phyloP scores from a whole-genome alignment of 179 eudicot species.

The Pouteria campechiana region DNA sequence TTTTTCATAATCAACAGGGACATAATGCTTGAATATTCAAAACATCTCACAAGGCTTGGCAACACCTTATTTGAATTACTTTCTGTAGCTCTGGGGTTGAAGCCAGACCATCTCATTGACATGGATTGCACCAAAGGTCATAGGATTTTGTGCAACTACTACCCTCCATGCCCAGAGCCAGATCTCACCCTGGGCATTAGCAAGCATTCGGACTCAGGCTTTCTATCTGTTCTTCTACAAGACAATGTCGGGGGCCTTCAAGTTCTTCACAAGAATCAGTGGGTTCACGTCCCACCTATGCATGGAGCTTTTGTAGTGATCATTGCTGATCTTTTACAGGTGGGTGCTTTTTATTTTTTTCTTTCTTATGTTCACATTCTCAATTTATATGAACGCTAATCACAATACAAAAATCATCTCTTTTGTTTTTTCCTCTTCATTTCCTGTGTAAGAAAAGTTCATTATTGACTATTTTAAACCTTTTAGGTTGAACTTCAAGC shows the following conservation, averaged over 20 bases:
- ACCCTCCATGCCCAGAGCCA: slow-evolving; percentile 35
- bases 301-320: slow-evolving; percentile 29
- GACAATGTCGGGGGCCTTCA: slow-evolving; percentile 36
- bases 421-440: too few relatives aligned
- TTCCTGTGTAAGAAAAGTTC: too few relatives aligned
- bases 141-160: slow-evolving; percentile 12
- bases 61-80: slow-evolving; percentile 5
- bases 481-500: too few relatives aligned
- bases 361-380: slow-evolving; percentile 4
- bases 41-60: slow-evolving; percentile 13
- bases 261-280: slow-evolving; percentile 22
- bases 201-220: slow-evolving; percentile 14
- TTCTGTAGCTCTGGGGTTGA: slow-evolving; percentile 20
- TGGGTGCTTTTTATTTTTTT: slow-evolving; percentile 1
- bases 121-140: slow-evolving; percentile 16
- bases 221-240: slow-evolving; percentile 21
- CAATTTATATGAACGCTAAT: slow-evolving; percentile 4
- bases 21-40: slow-evolving; percentile 7
- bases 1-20: slow-evolving; percentile 6
- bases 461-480: too few relatives aligned
- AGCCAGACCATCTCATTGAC: slow-evolving; percentile 6
- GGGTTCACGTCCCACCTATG: slow-evolving; percentile 21
- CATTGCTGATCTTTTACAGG: slow-evolving; percentile 30
- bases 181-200: slow-evolving; percentile 22
- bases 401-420: too few relatives aligned